These are phyloP conservation scores for Lachnellula cervina DNA, from an alignment of 2,329 filamentous ascomycete genomes.

Conservation along the genomic window DNA sequence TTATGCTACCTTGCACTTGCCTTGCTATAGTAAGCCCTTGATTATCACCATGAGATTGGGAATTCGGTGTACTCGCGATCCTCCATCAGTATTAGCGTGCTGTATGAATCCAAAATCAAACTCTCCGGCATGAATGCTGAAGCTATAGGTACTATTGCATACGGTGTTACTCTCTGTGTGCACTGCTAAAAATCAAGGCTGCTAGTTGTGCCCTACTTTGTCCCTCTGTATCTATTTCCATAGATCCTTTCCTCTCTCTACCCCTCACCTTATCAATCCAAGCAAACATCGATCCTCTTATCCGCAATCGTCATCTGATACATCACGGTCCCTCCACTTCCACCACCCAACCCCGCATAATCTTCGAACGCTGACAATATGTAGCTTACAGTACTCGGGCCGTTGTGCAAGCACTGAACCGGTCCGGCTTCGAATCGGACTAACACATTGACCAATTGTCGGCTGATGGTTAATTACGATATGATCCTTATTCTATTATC, in stretches of 20 bases:
- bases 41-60: background rate
- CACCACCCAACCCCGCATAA: background rate
- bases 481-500: background rate
- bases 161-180: background rate
- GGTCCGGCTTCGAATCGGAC: background rate
- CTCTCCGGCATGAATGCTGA: background rate
- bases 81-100: background rate
- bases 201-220: background rate
- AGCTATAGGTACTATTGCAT: too few species aligned
- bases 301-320: background rate
- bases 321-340: too few species aligned
- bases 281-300: background rate
- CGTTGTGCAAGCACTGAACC: background rate
- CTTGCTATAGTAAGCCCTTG: background rate
- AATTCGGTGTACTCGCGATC: background rate
- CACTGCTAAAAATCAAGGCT: background rate
- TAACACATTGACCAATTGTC: background rate
- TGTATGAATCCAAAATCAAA: background rate
- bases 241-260: background rate
- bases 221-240: background rate
- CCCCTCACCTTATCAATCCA: background rate
- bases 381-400: background rate
- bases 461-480: background rate
- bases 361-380: background rate
- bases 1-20: background rate